Conservation (phyloP, 139 green algal species). For the Chlamydomonas schloesseri region DNA sequence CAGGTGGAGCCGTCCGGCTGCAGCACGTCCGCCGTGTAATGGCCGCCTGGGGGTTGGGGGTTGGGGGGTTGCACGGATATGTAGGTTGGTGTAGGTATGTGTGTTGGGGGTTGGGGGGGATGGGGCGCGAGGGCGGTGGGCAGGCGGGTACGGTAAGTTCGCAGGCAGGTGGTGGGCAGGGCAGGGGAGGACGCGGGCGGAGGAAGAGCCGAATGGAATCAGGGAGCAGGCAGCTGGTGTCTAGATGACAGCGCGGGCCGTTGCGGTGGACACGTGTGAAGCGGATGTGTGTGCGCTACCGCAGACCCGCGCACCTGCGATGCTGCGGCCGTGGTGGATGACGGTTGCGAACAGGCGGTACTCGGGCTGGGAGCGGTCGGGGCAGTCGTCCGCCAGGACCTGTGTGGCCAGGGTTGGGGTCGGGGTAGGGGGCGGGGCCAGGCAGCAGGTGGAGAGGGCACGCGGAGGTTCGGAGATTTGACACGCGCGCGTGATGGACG, state of each 20-base stretch:
- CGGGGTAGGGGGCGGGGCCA: neutral
- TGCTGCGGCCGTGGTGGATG: slow-evolving; percentile 77
- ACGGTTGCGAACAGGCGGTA: slow-evolving; percentile 82
- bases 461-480: too few relatives aligned
- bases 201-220: too few relatives aligned
- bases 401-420: neutral
- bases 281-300: too few relatives aligned
- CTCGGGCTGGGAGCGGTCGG: slow-evolving; percentile 54
- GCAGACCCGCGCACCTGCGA: slow-evolving; percentile 53
- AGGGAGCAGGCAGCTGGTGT: too few relatives aligned
- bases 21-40: slow-evolving; percentile 87
- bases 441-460: too few relatives aligned
- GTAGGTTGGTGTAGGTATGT: neutral
- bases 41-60: slow-evolving; percentile 63
- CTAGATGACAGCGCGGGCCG: too few relatives aligned
- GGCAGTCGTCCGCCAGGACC: slow-evolving; percentile 68
- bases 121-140: too few relatives aligned
- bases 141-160: neutral
- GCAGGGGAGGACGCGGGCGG: too few relatives aligned
- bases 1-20: slow-evolving; percentile 73
- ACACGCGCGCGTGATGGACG: too few relatives aligned
- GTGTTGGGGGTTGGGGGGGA: neutral
- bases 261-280: too few relatives aligned
- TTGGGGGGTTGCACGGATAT: too few relatives aligned
- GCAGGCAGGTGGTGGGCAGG: too few relatives aligned